Conservation (phyloP, 768 basidiomycete genomes). For the Steccherinum ochraceum region DNA sequence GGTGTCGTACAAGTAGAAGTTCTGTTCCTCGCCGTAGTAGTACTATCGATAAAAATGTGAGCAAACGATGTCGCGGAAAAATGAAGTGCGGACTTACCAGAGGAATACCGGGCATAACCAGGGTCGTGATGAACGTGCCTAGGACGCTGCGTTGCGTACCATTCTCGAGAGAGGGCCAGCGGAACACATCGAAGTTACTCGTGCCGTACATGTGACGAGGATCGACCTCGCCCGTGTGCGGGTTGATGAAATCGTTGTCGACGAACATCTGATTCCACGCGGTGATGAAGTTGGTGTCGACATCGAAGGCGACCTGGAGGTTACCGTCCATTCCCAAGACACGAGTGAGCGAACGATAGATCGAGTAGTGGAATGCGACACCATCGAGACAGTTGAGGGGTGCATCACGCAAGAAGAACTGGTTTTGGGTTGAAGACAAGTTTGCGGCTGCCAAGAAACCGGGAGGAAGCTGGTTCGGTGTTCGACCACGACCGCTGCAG, state of each 20-base stretch:
- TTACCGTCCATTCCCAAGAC: slow-evolving; percentile 97
- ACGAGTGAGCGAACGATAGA: slow-evolving; percentile 78
- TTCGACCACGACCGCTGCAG: slow-evolving; percentile 80
- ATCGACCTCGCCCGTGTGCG: slow-evolving; percentile 57
- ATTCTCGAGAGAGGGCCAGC: slow-evolving; percentile 86
- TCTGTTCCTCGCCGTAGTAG: slow-evolving; percentile 92
- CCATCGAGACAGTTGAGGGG: slow-evolving; percentile 61
- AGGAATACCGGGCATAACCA: slow-evolving; percentile 85
- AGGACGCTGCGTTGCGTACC: slow-evolving; percentile 73
- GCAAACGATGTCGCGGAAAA: neutral
- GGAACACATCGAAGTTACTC: slow-evolving; percentile 93
- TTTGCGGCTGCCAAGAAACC: slow-evolving; percentile 68
- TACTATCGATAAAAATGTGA: slow-evolving; percentile 33
- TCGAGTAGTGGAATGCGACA: slow-evolving; percentile 91
- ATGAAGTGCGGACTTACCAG: slow-evolving; percentile 42
- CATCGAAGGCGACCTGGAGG: slow-evolving; percentile 82
- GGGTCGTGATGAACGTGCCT: slow-evolving; percentile 68
- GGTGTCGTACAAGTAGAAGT: slow-evolving; percentile 82
- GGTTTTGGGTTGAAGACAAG: slow-evolving; percentile 47
- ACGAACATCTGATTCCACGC: slow-evolving; percentile 93
- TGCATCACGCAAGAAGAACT: slow-evolving; percentile 76
- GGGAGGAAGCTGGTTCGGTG: slow-evolving; percentile 60
- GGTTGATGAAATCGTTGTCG: slow-evolving; percentile 80
- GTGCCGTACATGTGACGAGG: slow-evolving; percentile 87
- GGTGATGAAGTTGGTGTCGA: slow-evolving; percentile 75